These are phyloP conservation scores for Talaromyces sp. DNA, from an alignment of 2,329 filamentous ascomycete genomes.

Conservation along the genomic window DNA sequence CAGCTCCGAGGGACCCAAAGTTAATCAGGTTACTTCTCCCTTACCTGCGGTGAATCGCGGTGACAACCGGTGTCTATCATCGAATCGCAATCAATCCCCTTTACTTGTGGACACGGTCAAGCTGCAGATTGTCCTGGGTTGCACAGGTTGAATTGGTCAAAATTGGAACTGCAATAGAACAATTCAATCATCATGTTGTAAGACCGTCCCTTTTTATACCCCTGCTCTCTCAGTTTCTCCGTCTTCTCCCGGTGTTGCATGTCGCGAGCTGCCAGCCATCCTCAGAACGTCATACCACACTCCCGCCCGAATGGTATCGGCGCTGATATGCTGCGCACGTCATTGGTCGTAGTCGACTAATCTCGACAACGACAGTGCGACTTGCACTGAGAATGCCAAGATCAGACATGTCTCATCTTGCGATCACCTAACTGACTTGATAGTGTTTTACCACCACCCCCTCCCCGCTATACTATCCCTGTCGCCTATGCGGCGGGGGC, in stretches of 20 bases:
- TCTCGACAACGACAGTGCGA: not conserved
- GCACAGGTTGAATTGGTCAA: slow-evolving; percentile 1
- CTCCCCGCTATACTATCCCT: slow-evolving; percentile 77
- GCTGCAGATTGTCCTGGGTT: not conserved
- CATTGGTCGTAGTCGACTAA: not conserved
- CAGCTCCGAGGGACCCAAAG: not conserved
- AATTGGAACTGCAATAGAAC: not conserved
- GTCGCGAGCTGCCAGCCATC: not conserved
- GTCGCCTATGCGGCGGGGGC: slow-evolving; percentile 73
- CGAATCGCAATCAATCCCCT: not conserved
- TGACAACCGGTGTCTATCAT: not conserved
- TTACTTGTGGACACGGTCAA: not conserved
- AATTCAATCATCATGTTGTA: slow-evolving; percentile 9
- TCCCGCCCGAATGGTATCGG: not conserved
- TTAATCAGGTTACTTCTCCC: not conserved
- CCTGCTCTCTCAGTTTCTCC: not conserved
- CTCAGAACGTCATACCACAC: slow-evolving; percentile 4
- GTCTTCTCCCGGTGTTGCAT: not conserved
- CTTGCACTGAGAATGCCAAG: not conserved
- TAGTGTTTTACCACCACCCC: slow-evolving; percentile 81
- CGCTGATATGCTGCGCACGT: not conserved
- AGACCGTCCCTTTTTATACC: slow-evolving; percentile 1
- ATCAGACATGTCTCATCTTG: not conserved
- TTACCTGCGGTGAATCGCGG: not conserved
- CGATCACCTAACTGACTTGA: slow-evolving; percentile 17